Conservation (phyloP, 2,329 filamentous ascomycete species). For the Akanthomyces uredinophilus region DNA sequence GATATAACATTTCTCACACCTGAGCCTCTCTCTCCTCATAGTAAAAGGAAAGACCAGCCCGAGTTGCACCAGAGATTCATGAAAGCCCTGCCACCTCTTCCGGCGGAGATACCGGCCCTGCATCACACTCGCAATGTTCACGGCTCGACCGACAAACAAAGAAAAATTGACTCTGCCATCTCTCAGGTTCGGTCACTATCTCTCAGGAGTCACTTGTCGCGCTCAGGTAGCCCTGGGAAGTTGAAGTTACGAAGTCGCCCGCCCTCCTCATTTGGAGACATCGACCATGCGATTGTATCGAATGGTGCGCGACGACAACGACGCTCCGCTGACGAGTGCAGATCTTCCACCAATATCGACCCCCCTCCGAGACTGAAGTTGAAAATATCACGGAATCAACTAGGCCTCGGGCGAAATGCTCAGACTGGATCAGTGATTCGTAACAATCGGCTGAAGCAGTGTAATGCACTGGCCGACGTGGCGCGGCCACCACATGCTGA, state of each 20-base stretch:
- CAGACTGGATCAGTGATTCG: conserved; percentile 18
- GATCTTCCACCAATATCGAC: conserved; percentile 16
- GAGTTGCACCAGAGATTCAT: conserved; percentile 43
- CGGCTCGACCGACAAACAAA: not conserved
- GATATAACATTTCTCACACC: conserved; percentile 37
- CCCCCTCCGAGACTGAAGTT: conserved; percentile 29
- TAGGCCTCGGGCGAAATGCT: conserved; percentile 19
- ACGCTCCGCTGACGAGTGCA: conserved; percentile 7
- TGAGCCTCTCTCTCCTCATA: conserved; percentile 43
- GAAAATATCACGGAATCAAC: conserved; percentile 28
- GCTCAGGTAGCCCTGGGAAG: conserved; percentile 19
- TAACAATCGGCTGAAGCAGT: conserved; percentile 27
- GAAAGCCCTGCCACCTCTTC: conserved; percentile 46
- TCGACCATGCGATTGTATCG: not conserved
- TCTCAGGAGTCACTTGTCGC: conserved; percentile 5
- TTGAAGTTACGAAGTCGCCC: conserved; percentile 27
- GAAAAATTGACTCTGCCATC: conserved; percentile 1
- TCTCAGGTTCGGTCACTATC: conserved; percentile 15
- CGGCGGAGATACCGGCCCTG: conserved; percentile 22
- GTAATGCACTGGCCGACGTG: conserved; percentile 29
- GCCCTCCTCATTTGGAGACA: conserved; percentile 17
- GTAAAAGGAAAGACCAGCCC: conserved; percentile 41
- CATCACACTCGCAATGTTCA: not conserved
- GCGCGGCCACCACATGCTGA: conserved; percentile 19
- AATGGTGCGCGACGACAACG: not conserved